Evolutionary conservation across 192 early-diverging fungal genomes (phyloP).

Genomic region (Spizellomyces punctatus): DNA sequence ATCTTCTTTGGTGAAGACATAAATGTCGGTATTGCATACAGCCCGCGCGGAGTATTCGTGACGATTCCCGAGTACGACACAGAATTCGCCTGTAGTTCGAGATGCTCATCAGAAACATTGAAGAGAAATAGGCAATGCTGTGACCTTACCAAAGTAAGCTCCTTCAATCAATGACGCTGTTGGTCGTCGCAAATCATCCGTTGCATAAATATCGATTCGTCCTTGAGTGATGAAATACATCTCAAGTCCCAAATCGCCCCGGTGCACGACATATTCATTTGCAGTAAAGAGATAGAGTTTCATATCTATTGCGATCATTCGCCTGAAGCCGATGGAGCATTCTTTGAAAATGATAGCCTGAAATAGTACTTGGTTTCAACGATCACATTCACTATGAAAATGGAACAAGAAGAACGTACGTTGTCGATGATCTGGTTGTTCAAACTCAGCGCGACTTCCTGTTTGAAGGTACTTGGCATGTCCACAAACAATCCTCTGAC

Average conservation of each 20-base stretch:
- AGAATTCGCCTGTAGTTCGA: slow-evolving; percentile 47
- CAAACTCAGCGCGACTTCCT: slow-evolving; percentile 58
- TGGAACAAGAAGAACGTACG: slow-evolving; percentile 21
- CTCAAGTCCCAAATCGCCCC: slow-evolving; percentile 50
- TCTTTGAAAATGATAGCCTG: slow-evolving; percentile 49
- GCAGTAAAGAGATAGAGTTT: slow-evolving; percentile 56
- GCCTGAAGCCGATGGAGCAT: slow-evolving; percentile 49
- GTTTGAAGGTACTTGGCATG: slow-evolving; percentile 53
- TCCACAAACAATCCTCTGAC: slow-evolving; percentile 52
- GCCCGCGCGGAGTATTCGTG: slow-evolving; percentile 53
- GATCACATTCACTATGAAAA: no score
- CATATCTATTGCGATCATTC: slow-evolving; percentile 55
- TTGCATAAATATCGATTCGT: slow-evolving; percentile 51
- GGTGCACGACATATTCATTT: slow-evolving; percentile 54
- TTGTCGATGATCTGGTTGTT: slow-evolving; percentile 56
- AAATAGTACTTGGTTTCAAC: not conserved
- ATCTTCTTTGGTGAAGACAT: slow-evolving; percentile 50
- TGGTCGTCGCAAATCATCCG: slow-evolving; percentile 36
- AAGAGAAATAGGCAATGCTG: slow-evolving; percentile 11
- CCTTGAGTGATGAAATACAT: slow-evolving; percentile 60
- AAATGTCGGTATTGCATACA: slow-evolving; percentile 58
- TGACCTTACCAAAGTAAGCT: slow-evolving; percentile 48
- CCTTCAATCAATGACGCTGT: slow-evolving; percentile 53
- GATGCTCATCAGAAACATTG: not conserved
- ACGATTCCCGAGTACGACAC: slow-evolving; percentile 48